phyloP scores from a whole-genome alignment of 2,329 filamentous ascomycete genomes.

The Trichoderma sp. region DNA sequence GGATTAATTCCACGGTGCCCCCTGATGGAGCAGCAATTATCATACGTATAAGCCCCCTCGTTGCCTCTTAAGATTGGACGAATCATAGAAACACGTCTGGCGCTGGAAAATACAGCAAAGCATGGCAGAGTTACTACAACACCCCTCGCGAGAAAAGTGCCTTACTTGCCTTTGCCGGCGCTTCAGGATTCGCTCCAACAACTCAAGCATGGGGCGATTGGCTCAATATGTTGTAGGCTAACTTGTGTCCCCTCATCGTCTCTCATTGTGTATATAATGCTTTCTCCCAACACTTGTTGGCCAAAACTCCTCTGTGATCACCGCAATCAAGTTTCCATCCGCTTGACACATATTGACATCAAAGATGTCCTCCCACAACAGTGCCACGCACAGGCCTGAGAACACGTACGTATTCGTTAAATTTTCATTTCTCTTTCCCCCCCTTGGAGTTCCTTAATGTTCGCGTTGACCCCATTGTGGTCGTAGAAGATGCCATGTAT shows the following conservation, averaged over 20 bases:
- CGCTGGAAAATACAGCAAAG: neutral
- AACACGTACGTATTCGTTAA: neutral
- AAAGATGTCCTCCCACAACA: neutral
- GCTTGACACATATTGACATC: fast-evolving
- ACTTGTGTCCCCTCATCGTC: neutral
- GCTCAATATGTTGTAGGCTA: no score
- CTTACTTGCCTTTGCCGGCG: neutral
- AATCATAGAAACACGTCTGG: neutral
- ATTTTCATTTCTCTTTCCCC: neutral
- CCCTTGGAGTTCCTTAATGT: neutral
- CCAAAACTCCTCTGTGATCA: neutral
- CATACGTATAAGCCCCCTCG: neutral
- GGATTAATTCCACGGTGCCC: neutral
- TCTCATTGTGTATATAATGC: neutral
- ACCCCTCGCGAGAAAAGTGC: neutral
- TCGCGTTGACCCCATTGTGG: neutral
- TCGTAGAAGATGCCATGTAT: neutral
- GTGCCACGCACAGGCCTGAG: neutral
- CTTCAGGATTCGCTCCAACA: neutral
- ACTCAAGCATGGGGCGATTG: neutral
- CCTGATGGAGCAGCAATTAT: neutral
- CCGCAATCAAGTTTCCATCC: neutral
- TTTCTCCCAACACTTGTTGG: neutral
- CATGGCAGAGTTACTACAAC: neutral
- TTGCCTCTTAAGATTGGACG: neutral